A percentile compares a stretch with the other conserved stretches of the same genome.
These are phyloP conservation scores for Handroanthus guayacan DNA, from an alignment of 257 asterid species.

Conservation along the genomic window DNA sequence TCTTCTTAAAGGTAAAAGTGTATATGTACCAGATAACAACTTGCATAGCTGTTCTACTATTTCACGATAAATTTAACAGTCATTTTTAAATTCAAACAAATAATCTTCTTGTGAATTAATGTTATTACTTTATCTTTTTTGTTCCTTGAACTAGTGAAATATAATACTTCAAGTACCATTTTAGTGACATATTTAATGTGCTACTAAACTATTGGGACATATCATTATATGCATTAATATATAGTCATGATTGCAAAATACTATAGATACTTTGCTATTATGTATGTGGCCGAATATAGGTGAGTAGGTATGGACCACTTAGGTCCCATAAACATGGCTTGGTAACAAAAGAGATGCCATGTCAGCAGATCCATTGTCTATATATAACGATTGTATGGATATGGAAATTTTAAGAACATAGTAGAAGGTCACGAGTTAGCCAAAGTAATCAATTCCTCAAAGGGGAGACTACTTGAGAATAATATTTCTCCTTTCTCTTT, in stretches of 20 bases:
- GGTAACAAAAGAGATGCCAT: constrained; percentile 42
- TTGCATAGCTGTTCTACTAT: too few relatives aligned
- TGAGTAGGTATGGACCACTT: constrained; percentile 37
- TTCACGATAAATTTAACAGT: too few relatives aligned
- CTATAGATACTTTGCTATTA: background rate
- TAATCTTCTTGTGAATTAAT: too few relatives aligned
- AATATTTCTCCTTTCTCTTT: constrained; percentile 8
- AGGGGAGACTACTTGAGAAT: background rate
- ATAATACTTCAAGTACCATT: too few relatives aligned
- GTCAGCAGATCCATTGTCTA: constrained; percentile 46
- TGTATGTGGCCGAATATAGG: constrained; percentile 27
- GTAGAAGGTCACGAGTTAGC: constrained; percentile 23
- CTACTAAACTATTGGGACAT: background rate
- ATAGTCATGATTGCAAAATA: background rate
- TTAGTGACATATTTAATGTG: too few relatives aligned
- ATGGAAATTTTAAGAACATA: constrained; percentile 41
- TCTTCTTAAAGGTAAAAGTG: too few relatives aligned
- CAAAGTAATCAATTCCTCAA: constrained; percentile 21
- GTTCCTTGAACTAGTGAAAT: too few relatives aligned
- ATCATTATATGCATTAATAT: constrained; percentile 23
- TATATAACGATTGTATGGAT: constrained; percentile 41
- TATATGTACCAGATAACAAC: too few relatives aligned
- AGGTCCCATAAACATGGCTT: constrained; percentile 37
- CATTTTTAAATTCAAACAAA: too few relatives aligned
- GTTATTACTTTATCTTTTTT: too few relatives aligned